Evolutionary conservation across 805 yeast species (phyloP).

Genomic region (Citeromyces matritensis): DNA sequence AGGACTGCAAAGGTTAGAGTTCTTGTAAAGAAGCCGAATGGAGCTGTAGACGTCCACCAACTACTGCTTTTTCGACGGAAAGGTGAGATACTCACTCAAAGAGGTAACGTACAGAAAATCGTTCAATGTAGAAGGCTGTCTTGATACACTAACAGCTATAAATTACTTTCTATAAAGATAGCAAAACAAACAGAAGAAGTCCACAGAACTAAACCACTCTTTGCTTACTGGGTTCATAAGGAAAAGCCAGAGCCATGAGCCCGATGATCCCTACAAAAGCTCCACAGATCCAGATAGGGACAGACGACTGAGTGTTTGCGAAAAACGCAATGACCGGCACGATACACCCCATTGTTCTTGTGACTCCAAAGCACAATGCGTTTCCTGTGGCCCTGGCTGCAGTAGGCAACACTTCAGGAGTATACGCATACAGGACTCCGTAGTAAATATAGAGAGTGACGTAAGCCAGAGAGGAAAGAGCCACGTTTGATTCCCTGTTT

Average conservation of each 20-base stretch:
- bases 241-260: conserved; percentile 25
- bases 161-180: too few species aligned
- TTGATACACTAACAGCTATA: too few species aligned
- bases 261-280: conserved; percentile 34
- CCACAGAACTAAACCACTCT: conserved; percentile 6
- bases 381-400: conserved; percentile 42
- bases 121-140: too few species aligned
- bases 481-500: conserved; percentile 38
- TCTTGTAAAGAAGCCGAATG: too few species aligned
- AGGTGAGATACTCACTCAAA: too few species aligned
- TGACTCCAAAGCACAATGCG: conserved; percentile 40
- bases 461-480: conserved; percentile 31
- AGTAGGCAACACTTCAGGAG: conserved; percentile 49
- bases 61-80: too few species aligned
- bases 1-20: too few species aligned
- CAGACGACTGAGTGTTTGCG: conserved; percentile 29
- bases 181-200: too few species aligned
- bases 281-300: conserved; percentile 50
- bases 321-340: conserved; percentile 43
- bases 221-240: conserved; percentile 30
- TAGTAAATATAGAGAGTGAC: conserved; percentile 32
- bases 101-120: too few species aligned
- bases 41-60: too few species aligned
- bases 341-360: conserved; percentile 36
- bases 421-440: conserved; percentile 48